Base-by-base conservation (phyloP, 495 filamentous ascomycete genomes). In the Geopyxis carbonaria region DNA sequence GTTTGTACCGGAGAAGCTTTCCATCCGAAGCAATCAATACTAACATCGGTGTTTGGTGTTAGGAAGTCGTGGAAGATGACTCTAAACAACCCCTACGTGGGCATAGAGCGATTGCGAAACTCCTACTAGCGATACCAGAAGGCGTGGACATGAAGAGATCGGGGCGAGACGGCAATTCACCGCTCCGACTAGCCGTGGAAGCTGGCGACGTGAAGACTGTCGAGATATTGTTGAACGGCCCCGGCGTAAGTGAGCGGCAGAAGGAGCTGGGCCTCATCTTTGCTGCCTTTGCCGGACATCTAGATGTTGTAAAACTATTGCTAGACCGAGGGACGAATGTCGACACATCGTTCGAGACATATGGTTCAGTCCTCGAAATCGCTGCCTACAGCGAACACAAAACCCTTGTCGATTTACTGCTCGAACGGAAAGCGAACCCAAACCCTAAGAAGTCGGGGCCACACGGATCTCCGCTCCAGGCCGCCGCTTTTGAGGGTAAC, bases 111-210 rank as follows among this genome's bases (percentile, higher is more conserved):
- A n/a, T n/a, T n/a, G n/a, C n/a, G n/a, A n/a, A n/a, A n/a, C n/a
- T n/a, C n/a, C n/a, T n/a, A n/a, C n/a, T n/a, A n/a, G n/a, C n/a
- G n/a, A n/a, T n/a, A n/a, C n/a, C n/a, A n/a, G n/a, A n/a, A n/a
- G n/a, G n/a, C n/a, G n/a, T n/a, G n/a, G n/a, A n/a, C n/a, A n/a
- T n/a, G n/a, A n/a, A n/a, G n/a, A n/a, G n/a, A n/a, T n/a, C n/a
- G n/a, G n/a, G n/a, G n/a, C n/a, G n/a, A n/a, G n/a, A 28, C 13
- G 25, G 25, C 25, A 28, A 28, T 7, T 7, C 44, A 24, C 31
- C 44, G 2, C 21, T 40, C 4, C 25, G 29, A 22, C 6, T 47
- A 0, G 45, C 33, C 4, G 45, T 47, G 8, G 45, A 47, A 19
- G 43, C 27, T 20, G 45, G 45, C 2, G 33, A 47, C 16, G 24